Base-by-base conservation (phyloP, 345 rosid genomes). In the Cardamine chenopodiifolia region DNA sequence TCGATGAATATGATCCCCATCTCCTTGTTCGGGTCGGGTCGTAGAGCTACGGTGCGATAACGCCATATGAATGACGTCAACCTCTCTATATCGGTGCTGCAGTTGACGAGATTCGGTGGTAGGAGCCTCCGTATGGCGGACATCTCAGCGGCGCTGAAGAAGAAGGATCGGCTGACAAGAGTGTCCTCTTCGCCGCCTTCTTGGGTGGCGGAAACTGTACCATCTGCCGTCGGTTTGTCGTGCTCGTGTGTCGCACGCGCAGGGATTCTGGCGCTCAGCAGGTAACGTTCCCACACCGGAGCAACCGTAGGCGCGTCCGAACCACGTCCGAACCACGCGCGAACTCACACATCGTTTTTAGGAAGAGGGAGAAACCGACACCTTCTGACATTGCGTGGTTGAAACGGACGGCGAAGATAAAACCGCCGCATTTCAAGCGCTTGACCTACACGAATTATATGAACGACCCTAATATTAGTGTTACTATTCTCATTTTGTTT, bases 211-310 rank as follows among this genome's bases (percentile, higher is more conserved):
- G 63, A 13, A 11, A 37, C 56, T 5, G 40, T 7, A 45, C 26
- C 5, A 7, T 0, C 25, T 1, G n/a, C 2, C 1, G 29, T 29
- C 5, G 37, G 54, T 47, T 77, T 37, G 9, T 77, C 79, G 23
- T 79, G 85, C 0, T 20, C 34, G 13, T 52, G 60, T 4, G 81
- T 73, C 49, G 69, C 74, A 39, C 23, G 71, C 2, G 70, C 20
- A 0, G 79, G 85, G 9, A 7, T 13, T 3, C 73, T 56, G 9
- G 83, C 79, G 39, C 23, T 76, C 1, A 82, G 68, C 2, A 59
- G 48, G 42, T 79, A 77, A 7, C 85, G 70, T 15, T 76, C 74
- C 85, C 85, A 82, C 37, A 70, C 79, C 0, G 85, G 85, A 9
- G 55, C 23, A 22, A 70, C 40, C 1, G 75, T 65, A 1, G 82